phyloP scores from a whole-genome alignment of 768 basidiomycete genomes.

The Tylopilus vinaceipallidus region DNA sequence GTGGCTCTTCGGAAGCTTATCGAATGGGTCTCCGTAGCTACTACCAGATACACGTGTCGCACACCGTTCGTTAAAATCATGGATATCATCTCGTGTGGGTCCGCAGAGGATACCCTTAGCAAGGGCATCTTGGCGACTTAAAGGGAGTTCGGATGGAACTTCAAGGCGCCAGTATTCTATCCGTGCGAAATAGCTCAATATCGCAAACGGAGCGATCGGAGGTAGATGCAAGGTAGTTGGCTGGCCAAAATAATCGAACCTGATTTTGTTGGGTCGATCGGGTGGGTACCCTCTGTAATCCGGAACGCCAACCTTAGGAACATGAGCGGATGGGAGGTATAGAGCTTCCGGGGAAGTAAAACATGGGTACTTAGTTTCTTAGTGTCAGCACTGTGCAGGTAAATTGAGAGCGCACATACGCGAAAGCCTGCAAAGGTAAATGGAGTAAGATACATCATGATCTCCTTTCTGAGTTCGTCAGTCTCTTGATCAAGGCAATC shows the following conservation, averaged over 20 bases:
- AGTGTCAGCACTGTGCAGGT: constrained; percentile 8
- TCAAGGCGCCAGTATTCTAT: constrained; percentile 34
- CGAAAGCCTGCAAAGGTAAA: constrained; percentile 49
- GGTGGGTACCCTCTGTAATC: constrained; percentile 29
- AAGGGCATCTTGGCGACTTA: constrained; percentile 36
- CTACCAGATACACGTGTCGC: constrained; percentile 36
- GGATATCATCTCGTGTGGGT: constrained; percentile 46
- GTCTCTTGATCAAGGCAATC: constrained; percentile 34
- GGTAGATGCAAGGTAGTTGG: constrained; percentile 36
- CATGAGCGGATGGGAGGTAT: constrained; percentile 22
- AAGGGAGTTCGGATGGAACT: constrained; percentile 42
- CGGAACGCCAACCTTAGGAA: constrained; percentile 14
- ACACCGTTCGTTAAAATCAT: constrained; percentile 42
- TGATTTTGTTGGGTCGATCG: constrained; percentile 28
- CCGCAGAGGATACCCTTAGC: constrained; percentile 32
- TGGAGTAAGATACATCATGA: constrained; percentile 40
- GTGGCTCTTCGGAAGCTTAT: constrained; percentile 25
- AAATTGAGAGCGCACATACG: constrained; percentile 33
- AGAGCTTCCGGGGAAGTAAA: constrained; percentile 37
- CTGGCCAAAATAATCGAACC: constrained; percentile 44
- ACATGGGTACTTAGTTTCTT: constrained; percentile 34
- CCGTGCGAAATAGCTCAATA: constrained; percentile 47
- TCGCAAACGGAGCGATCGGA: constrained; percentile 44
- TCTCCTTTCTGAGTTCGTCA: constrained; percentile 29
- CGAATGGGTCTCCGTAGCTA: constrained; percentile 20